Conservation (phyloP, 345 rosid species). For the Arabidopsis suecica region DNA sequence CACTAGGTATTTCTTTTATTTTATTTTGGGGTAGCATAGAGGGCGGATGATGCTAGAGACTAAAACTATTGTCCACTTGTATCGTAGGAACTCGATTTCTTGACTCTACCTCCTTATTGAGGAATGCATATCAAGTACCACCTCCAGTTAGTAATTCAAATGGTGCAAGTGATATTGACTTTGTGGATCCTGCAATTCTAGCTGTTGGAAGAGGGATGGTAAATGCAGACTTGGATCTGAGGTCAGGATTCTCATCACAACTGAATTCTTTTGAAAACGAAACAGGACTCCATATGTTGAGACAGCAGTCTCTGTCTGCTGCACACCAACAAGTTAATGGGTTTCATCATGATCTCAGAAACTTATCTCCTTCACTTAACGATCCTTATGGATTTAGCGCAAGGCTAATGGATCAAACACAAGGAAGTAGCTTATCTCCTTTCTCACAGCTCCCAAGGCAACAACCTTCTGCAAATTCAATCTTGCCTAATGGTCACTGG, state of each 20-base stretch:
- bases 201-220: constrained; percentile 88
- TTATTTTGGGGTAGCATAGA: background rate
- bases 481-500: constrained; percentile 74
- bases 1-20: constrained; percentile 53
- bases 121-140: constrained; percentile 60
- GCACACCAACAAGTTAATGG: constrained; percentile 38
- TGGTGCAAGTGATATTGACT: constrained; percentile 69
- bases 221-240: constrained; percentile 63
- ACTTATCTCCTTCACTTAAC: constrained; percentile 56
- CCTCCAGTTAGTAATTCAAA: constrained; percentile 49
- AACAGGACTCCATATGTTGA: constrained; percentile 67
- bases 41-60: constrained; percentile 17
- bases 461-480: constrained; percentile 63
- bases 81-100: constrained; percentile 59
- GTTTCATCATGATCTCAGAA: constrained; percentile 61
- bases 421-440: constrained; percentile 56
- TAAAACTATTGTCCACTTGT: constrained; percentile 18
- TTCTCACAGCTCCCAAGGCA: constrained; percentile 60
- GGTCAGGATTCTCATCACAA: constrained; percentile 58
- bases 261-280: constrained; percentile 62
- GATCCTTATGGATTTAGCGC: constrained; percentile 68
- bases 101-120: constrained; percentile 59
- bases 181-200: constrained; percentile 95
- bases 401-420: constrained; percentile 71
- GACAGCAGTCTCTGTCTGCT: constrained; percentile 69